A percentile compares a stretch with the other conserved stretches of the same genome.
Evolutionary conservation across 352 stramenopile species (phyloP).

Genomic region (Globisporangium apiculatum): DNA sequence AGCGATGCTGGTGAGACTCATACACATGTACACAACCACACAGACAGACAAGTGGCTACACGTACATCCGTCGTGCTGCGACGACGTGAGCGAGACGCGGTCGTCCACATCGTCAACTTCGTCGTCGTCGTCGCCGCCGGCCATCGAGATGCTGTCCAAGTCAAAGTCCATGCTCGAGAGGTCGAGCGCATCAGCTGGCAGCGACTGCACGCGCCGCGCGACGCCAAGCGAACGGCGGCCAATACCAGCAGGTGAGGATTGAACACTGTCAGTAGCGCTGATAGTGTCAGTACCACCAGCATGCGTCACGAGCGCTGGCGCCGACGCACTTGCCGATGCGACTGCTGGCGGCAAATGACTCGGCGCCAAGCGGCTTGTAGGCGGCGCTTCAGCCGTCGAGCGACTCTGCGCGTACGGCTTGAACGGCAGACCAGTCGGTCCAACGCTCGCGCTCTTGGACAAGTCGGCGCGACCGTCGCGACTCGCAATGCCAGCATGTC

Average conservation of each 20-base stretch:
- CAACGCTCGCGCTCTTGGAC: slow-evolving; percentile 2
- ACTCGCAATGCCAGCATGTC: neutral
- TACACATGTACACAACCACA: neutral
- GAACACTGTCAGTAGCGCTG: too few relatives aligned
- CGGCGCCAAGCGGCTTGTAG: slow-evolving; percentile 3
- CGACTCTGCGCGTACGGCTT: slow-evolving; percentile 30
- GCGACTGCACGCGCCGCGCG: slow-evolving; percentile 48
- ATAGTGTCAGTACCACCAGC: too few relatives aligned
- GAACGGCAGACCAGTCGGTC: slow-evolving; percentile 17
- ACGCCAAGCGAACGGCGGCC: slow-evolving; percentile 14
- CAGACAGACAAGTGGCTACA: slow-evolving; percentile 4
- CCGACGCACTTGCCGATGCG: slow-evolving; percentile 3
- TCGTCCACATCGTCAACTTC: slow-evolving; percentile 32
- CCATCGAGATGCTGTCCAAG: slow-evolving; percentile 79
- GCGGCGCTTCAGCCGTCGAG: slow-evolving; percentile 6
- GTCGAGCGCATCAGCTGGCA: slow-evolving; percentile 48
- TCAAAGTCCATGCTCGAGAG: slow-evolving; percentile 62
- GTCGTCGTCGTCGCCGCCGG: slow-evolving; percentile 34
- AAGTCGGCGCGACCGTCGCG: neutral
- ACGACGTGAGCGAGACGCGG: slow-evolving; percentile 65
- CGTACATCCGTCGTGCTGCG: slow-evolving; percentile 65
- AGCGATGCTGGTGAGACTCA: slow-evolving; percentile 2
- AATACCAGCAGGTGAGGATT: neutral
- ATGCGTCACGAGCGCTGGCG: neutral
- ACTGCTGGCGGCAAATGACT: slow-evolving; percentile 12